Percentiles rank a stretch among this genome's conserved stretches.
Evolutionary conservation across 164 flowering plant genomes (phyloP).

Genomic region (Brasenia schreberi): DNA sequence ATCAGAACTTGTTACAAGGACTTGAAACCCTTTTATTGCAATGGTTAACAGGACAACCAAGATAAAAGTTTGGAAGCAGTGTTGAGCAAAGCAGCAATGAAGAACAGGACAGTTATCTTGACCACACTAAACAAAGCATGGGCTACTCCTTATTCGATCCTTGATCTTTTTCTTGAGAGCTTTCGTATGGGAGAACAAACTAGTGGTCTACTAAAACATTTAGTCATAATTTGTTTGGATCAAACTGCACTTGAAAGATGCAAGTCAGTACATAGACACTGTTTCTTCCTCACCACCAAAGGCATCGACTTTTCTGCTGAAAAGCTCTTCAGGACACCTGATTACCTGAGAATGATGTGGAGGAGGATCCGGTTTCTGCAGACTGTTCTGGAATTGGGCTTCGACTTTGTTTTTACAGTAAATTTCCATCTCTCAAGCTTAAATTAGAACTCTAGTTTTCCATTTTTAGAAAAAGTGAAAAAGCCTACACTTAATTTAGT

Average conservation of each 20-base stretch:
- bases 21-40: no score
- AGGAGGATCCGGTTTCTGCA: conserved; percentile 13
- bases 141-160: conserved; percentile 24
- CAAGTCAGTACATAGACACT: conserved; percentile 20
- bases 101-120: conserved; percentile 22
- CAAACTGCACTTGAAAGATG: conserved; percentile 17
- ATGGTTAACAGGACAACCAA: conserved; percentile 6
- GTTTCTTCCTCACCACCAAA: conserved; percentile 15
- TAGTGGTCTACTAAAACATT: conserved; percentile 18
- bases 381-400: conserved; percentile 23
- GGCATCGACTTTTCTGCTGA: conserved; percentile 12
- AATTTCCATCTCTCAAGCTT: neutral
- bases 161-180: conserved; percentile 36
- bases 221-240: conserved; percentile 23
- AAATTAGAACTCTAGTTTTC: no score
- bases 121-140: conserved; percentile 23
- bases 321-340: conserved; percentile 12
- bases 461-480: no score
- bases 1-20: no score
- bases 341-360: conserved; percentile 13
- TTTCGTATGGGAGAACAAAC: conserved; percentile 24
- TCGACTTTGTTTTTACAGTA: conserved; percentile 29
- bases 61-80: conserved; percentile 7
- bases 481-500: no score
- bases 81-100: conserved; percentile 18